Conservation (phyloP, 768 basidiomycete species). For the Hortiboletus flavorubellus region DNA sequence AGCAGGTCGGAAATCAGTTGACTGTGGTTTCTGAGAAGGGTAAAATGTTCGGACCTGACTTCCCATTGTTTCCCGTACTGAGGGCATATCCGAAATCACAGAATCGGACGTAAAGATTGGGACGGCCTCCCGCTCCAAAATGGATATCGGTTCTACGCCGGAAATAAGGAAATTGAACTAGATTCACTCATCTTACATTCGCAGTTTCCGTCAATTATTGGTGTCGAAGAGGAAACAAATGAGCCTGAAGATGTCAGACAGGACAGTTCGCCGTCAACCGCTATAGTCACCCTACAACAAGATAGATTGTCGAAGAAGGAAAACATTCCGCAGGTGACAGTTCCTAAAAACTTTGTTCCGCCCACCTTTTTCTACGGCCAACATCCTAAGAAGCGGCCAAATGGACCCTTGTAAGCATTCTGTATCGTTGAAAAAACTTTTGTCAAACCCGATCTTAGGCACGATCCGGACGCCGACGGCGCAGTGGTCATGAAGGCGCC, state of each 20-base stretch:
- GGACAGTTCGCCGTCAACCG: slow-evolving; percentile 16
- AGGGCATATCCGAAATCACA: slow-evolving; percentile 25
- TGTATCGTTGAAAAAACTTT: neutral
- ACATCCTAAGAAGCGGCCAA: slow-evolving; percentile 29
- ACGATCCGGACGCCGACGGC: slow-evolving; percentile 71
- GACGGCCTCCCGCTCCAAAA: slow-evolving; percentile 47
- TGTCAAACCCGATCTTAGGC: slow-evolving; percentile 38
- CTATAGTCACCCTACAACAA: slow-evolving; percentile 2
- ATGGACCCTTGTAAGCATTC: slow-evolving; percentile 20
- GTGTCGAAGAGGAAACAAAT: slow-evolving; percentile 28
- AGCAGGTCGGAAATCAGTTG: slow-evolving; percentile 47
- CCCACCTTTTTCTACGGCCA: slow-evolving; percentile 62
- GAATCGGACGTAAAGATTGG: slow-evolving; percentile 61
- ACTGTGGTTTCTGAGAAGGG: slow-evolving; percentile 69
- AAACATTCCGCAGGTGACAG: slow-evolving; percentile 16
- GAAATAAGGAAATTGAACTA: slow-evolving; percentile 61
- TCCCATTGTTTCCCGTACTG: slow-evolving; percentile 1
- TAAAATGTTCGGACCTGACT: slow-evolving; percentile 46
- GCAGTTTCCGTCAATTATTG: slow-evolving; percentile 47
- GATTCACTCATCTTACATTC: slow-evolving; percentile 48
- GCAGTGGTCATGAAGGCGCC: slow-evolving; percentile 88
- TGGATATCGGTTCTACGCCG: slow-evolving; percentile 44
- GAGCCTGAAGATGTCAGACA: slow-evolving; percentile 19
- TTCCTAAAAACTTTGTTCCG: slow-evolving; percentile 40
- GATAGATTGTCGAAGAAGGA: slow-evolving; percentile 14